These are phyloP conservation scores for Ophiognomonia clavigignenti-juglandacearum DNA, from an alignment of 2,329 filamentous ascomycete genomes.

Conservation along the genomic window DNA sequence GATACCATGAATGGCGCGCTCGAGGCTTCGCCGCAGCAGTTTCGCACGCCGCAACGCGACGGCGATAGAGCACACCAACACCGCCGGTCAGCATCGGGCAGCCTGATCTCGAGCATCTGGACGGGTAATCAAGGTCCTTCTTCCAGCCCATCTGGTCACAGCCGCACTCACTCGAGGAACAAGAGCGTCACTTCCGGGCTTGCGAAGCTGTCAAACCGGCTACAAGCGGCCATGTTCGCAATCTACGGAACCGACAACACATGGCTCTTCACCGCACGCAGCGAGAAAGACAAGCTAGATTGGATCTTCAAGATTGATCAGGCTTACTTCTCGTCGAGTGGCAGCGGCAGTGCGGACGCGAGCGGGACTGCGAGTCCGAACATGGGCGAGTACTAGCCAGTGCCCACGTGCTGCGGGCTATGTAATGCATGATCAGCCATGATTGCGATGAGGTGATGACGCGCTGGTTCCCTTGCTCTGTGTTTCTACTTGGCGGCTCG, in stretches of 20 bases:
- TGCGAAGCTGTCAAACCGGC: slow-evolving; percentile 50
- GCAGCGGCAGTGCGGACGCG: slow-evolving; percentile 29
- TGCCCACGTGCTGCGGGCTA: neutral
- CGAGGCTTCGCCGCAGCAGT: slow-evolving; percentile 12
- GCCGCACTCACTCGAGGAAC: slow-evolving; percentile 6
- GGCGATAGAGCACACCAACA: slow-evolving; percentile 41
- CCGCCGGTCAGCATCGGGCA: slow-evolving; percentile 44
- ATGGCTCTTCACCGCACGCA: slow-evolving; percentile 87
- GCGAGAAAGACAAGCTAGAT: slow-evolving; percentile 88
- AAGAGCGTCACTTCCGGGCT: slow-evolving; percentile 35
- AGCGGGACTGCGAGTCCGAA: slow-evolving; percentile 34
- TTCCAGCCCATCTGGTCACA: slow-evolving; percentile 1
- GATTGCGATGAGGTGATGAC: slow-evolving; percentile 6
- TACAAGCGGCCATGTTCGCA: slow-evolving; percentile 77
- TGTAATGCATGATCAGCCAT: neutral
- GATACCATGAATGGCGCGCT: slow-evolving; percentile 17
- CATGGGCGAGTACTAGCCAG: neutral
- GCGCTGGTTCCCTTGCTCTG: neutral
- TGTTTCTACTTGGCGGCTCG: neutral
- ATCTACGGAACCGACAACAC: slow-evolving; percentile 93
- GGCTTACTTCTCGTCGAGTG: slow-evolving; percentile 52
- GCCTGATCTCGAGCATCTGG: slow-evolving; percentile 52
- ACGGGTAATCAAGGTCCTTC: slow-evolving; percentile 36
- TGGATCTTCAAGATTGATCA: slow-evolving; percentile 97
- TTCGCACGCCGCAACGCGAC: slow-evolving; percentile 16